These are phyloP conservation scores for Barnettozyma sucrosica DNA, from an alignment of 805 yeast species.

Conservation along the genomic window DNA sequence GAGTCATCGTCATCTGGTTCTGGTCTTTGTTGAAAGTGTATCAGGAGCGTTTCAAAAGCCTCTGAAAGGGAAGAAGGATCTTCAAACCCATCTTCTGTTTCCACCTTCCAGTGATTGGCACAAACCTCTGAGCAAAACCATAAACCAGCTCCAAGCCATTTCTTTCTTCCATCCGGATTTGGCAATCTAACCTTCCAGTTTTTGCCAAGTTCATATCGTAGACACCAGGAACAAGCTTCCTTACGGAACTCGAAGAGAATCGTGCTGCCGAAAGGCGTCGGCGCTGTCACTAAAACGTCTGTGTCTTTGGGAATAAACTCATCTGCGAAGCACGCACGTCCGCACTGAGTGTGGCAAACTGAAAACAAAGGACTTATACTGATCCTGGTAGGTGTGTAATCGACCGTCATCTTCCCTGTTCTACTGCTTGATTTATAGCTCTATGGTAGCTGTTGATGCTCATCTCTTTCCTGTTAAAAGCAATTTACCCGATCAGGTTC, in stretches of 20 bases:
- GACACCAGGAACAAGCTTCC: slow-evolving; percentile 57
- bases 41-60: slow-evolving; percentile 28
- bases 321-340: slow-evolving; percentile 57
- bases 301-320: slow-evolving; percentile 36
- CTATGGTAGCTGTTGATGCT: no score
- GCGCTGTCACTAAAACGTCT: slow-evolving; percentile 32
- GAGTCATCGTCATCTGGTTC: slow-evolving; percentile 19
- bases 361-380: slow-evolving; percentile 20
- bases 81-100: slow-evolving; percentile 28
- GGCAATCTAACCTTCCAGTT: slow-evolving; percentile 37
- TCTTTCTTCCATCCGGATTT: slow-evolving; percentile 13
- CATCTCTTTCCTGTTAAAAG: not conserved
- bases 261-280: slow-evolving; percentile 43
- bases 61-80: slow-evolving; percentile 16
- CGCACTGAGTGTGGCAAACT: slow-evolving; percentile 39
- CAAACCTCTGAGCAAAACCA: slow-evolving; percentile 53
- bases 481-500: not conserved
- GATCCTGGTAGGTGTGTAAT: slow-evolving; percentile 12
- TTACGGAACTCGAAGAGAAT: slow-evolving; percentile 49
- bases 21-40: slow-evolving; percentile 24
- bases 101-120: slow-evolving; percentile 27
- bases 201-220: slow-evolving; percentile 41
- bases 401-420: no score
- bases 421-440: not conserved
- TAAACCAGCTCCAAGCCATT: slow-evolving; percentile 35